Evolutionary conservation across 176 grass and related monocot genomes (phyloP).

Genomic region (Stipa capillata): DNA sequence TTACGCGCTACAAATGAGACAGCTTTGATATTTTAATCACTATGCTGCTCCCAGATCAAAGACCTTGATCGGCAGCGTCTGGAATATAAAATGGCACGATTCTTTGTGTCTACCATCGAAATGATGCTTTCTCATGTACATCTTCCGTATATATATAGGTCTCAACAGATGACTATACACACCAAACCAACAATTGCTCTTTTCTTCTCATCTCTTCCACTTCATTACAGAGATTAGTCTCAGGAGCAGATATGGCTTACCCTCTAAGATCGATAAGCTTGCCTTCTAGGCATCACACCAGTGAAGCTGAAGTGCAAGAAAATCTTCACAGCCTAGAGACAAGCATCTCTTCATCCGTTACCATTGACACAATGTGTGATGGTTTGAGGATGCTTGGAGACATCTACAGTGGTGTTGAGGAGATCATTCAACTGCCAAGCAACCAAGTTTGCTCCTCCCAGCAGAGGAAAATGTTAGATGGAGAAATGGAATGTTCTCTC

Average conservation of each 20-base stretch:
- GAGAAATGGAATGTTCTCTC: constrained; percentile 36
- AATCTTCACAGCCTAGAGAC: background rate
- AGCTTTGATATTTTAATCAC: background rate
- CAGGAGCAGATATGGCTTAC: background rate
- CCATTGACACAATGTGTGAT: background rate
- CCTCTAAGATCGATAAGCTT: constrained; percentile 20
- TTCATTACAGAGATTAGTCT: background rate
- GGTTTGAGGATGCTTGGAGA: constrained; percentile 4
- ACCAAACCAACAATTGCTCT: background rate
- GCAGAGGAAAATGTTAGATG: constrained; percentile 46
- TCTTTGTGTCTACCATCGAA: background rate
- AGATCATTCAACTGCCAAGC: constrained; percentile 26
- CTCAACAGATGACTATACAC: background rate
- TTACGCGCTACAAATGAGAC: background rate
- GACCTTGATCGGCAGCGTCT: background rate
- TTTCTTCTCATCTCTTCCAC: background rate
- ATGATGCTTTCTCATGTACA: background rate
- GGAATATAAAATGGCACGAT: background rate
- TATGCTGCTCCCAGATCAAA: background rate
- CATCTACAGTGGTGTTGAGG: constrained; percentile 19
- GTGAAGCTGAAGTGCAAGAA: background rate
- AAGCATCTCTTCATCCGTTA: constrained; percentile 9
- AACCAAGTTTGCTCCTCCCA: constrained; percentile 22
- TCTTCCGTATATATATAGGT: constrained; percentile 10
- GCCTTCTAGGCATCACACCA: constrained; percentile 27